These are phyloP conservation scores for Coniella lustricola DNA, from an alignment of 2,329 filamentous ascomycete genomes.

Conservation along the genomic window DNA sequence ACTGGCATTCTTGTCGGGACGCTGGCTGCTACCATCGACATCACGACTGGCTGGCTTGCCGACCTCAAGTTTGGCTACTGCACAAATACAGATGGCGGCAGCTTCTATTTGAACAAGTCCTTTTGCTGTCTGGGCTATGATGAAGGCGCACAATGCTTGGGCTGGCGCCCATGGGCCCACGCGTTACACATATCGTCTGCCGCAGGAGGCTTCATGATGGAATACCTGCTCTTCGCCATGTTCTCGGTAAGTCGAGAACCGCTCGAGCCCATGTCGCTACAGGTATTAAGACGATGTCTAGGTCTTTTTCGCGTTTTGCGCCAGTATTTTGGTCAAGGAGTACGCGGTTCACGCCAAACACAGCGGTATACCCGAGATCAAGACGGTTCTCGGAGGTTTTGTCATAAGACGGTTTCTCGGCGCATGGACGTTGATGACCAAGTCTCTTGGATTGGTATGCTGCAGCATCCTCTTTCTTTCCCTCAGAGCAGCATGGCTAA, in stretches of 20 bases:
- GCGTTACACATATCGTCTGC: conserved; percentile 60
- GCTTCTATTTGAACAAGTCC: conserved; percentile 81
- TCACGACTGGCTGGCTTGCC: conserved; percentile 86
- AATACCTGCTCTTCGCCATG: conserved; percentile 81
- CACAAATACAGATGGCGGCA: conserved; percentile 68
- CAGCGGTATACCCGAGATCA: conserved; percentile 96
- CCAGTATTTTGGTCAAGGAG: conserved; percentile 71
- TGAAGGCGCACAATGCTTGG: conserved; percentile 70
- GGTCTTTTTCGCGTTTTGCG: conserved; percentile 70
- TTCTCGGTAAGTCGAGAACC: conserved; percentile 58
- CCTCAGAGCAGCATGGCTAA: conserved; percentile 1
- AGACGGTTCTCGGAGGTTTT: conserved; percentile 89
- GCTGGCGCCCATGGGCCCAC: conserved; percentile 81
- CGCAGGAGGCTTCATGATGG: conserved; percentile 71
- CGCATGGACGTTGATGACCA: conserved; percentile 80
- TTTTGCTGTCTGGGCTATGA: conserved; percentile 95
- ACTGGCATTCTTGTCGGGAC: conserved; percentile 79
- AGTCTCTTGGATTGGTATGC: conserved; percentile 74
- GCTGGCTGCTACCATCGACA: conserved; percentile 82
- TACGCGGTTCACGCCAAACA: conserved; percentile 88
- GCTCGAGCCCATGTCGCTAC: too few species aligned
- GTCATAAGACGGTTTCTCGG: conserved; percentile 84
- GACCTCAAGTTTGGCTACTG: conserved; percentile 91
- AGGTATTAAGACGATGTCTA: conserved; percentile 28
- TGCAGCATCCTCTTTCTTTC: neutral